phyloP scores from a whole-genome alignment of 768 basidiomycete genomes.

The Podaxis sp. region DNA sequence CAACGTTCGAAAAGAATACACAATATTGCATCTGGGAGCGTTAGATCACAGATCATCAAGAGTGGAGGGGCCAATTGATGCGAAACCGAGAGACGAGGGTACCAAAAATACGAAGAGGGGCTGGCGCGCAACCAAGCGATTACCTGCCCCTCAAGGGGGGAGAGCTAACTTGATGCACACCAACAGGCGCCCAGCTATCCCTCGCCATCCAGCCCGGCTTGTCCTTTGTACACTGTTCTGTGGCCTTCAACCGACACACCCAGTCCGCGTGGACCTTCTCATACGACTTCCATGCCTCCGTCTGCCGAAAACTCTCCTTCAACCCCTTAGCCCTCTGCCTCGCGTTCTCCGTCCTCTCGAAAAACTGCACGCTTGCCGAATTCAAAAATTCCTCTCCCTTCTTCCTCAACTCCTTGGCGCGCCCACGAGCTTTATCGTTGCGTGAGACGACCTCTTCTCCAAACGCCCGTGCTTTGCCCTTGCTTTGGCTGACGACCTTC shows the following conservation, averaged over 20 bases:
- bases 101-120: not conserved
- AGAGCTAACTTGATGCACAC: not conserved
- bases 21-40: not conserved
- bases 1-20: not conserved
- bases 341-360: conserved; percentile 40
- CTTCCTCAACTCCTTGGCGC: conserved; percentile 52
- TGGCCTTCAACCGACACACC: conserved; percentile 14
- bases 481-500: conserved; percentile 43
- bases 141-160: conserved; percentile 1
- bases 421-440: conserved; percentile 50
- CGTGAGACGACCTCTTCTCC: conserved; percentile 43
- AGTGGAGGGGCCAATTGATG: not conserved
- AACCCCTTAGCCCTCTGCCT: conserved; percentile 40
- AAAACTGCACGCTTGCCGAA: conserved; percentile 40
- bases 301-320: conserved; percentile 32
- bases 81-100: not conserved
- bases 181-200: not conserved
- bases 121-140: not conserved
- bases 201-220: conserved; percentile 7
- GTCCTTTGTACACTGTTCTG: conserved; percentile 6
- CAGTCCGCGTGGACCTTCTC: conserved; percentile 21
- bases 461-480: conserved; percentile 43
- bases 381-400: conserved; percentile 45
- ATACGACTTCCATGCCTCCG: conserved; percentile 22
- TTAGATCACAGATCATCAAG: not conserved